phyloP scores from a whole-genome alignment of 495 filamentous ascomycete genomes.

The Echria macrotheca region DNA sequence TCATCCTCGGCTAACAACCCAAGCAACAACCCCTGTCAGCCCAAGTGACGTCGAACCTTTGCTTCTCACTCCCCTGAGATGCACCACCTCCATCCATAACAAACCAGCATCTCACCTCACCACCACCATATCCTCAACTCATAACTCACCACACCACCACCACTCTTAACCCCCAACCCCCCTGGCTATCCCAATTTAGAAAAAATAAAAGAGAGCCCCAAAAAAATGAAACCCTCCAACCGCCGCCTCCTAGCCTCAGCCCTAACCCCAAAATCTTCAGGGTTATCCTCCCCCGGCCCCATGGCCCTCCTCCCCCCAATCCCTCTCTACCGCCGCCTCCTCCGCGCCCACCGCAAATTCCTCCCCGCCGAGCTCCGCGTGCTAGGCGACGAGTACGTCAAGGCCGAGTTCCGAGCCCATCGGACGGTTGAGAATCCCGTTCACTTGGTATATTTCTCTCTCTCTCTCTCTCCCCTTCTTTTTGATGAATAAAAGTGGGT shows the following conservation, averaged over 20 bases:
- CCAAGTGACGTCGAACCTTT: background rate
- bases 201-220: too few relatives aligned
- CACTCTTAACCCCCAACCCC: background rate
- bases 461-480: background rate
- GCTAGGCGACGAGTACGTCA: constrained; percentile 86
- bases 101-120: background rate
- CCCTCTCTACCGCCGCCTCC: constrained; percentile 78
- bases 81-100: background rate
- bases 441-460: constrained; percentile 65
- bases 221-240: background rate
- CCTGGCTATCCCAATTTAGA: background rate
- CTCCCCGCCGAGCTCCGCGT: constrained; percentile 69
- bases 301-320: constrained; percentile 86
- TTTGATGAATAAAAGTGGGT: background rate
- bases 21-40: background rate
- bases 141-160: background rate
- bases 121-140: too few relatives aligned
- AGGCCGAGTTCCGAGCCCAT: constrained; percentile 83
- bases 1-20: background rate
- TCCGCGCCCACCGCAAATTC: constrained; percentile 78
- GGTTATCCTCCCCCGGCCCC: constrained; percentile 49
- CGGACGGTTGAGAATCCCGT: constrained; percentile 79
- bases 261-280: constrained; percentile 2
- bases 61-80: too few relatives aligned
- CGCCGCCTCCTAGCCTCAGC: constrained; percentile 9